Evolutionary conservation across 1,139 yeast species (phyloP), one percentile per base, ranked within the genome.

Genomic region (Lodderomyces oxycetoniae): DNA sequence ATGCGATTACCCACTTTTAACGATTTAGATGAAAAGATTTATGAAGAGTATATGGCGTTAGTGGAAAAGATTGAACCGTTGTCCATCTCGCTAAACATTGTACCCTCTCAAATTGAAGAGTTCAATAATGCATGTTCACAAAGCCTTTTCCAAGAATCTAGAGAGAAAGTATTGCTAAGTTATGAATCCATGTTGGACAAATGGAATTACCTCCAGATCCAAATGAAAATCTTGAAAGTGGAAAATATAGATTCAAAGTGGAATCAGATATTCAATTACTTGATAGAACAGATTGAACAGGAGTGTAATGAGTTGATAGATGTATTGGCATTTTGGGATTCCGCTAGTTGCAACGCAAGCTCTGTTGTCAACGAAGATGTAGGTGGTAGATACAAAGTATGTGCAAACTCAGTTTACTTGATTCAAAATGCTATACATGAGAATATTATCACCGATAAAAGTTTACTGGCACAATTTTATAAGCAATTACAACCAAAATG

Each of bases 171-270:
- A 9, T 55, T 65, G 14, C 52, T 52, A 2, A 64, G 62, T 35
- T 74, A 70, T 46, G 58, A 62, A 11, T 45, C 49, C 3, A 50
- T 80, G 14, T 50, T 63, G 8, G 53, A 55, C 7, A 61, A 66
- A 35, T 70, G 74, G 58, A 52, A 59, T 4, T 53, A 55, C 30
- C 58, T 80, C 28, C 56, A 59, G 6, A 44, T 46, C 7, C 73
- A 70, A 32, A 46, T 74, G 9, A 48, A 50, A 7, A 50, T 47
- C 4, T 55, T 79, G 37, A 72, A 71, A 46, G 45, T 44, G 6
- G 76, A 71, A 30, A 47, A 71, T 12, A 64, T 80, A 1, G 79
- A 74, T 38, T 59, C 61, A 22, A 67, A 75, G 44, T 80, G 87
- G 88, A 58, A 65, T 39, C 63, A 66, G 17, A 57, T 77, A 1